A percentile compares a stretch with the other conserved stretches of the same genome.
Conservation (phyloP, 2,329 filamentous ascomycete genomes). For the Microsporum audouinii region DNA sequence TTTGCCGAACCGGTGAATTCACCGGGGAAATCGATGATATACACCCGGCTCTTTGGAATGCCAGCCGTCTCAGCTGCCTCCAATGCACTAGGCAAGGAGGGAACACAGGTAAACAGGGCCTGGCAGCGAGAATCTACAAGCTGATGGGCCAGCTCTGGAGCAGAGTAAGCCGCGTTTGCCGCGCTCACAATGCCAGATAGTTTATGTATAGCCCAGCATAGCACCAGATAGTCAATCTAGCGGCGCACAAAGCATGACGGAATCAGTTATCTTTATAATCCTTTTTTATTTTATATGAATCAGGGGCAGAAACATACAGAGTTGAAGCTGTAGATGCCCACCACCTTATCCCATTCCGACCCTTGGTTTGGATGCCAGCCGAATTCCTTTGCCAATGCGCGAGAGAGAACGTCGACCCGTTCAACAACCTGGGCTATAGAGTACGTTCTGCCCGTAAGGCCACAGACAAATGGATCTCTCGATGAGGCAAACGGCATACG, state of each 20-base stretch:
- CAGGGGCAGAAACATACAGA: constrained; percentile 43
- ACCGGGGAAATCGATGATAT: constrained; percentile 57
- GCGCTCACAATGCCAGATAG: constrained; percentile 63
- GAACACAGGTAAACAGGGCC: constrained; percentile 59
- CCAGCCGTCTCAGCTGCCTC: constrained; percentile 52
- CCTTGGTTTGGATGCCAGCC: constrained; percentile 59
- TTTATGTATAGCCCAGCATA: constrained; percentile 63
- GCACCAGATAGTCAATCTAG: constrained; percentile 61
- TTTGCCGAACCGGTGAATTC: constrained; percentile 39
- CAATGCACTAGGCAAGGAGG: constrained; percentile 53
- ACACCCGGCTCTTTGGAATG: constrained; percentile 54
- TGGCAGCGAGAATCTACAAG: constrained; percentile 57
- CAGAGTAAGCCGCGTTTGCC: constrained; percentile 63
- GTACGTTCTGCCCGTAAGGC: constrained; percentile 57
- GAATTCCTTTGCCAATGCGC: constrained; percentile 58
- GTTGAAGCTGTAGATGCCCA: constrained; percentile 67
- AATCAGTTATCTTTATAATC: neutral
- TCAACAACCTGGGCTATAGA: constrained; percentile 51
- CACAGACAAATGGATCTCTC: constrained; percentile 63
- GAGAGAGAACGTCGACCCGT: constrained; percentile 55
- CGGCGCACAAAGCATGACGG: neutral
- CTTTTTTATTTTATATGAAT: neutral
- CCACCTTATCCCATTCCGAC: constrained; percentile 70
- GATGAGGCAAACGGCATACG: constrained; percentile 53
- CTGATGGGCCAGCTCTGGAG: constrained; percentile 59